Base-by-base conservation (phyloP, 2,329 filamentous ascomycete species). In the Stachybotrys chlorohalonatus region DNA sequence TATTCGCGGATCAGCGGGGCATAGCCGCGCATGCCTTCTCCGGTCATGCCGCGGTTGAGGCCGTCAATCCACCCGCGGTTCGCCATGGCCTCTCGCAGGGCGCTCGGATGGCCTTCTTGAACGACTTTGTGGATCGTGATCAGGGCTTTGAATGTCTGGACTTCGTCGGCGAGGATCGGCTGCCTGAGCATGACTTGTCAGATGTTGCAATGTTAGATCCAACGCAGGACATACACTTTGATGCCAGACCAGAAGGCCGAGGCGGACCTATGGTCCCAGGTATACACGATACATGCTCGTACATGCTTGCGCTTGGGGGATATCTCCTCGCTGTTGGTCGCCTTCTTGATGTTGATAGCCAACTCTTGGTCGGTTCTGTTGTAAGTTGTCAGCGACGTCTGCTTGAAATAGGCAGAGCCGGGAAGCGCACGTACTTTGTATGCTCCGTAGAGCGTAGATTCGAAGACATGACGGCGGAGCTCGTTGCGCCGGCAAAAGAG, bases 61-160 rank as follows among this genome's bases (percentile, higher is more conserved):
- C 90, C 93, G 72, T 97, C 93, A 54, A 99, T 84, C 93, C 94
- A 99, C 65, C 82, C 83, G 56, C 88, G 82, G 75, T 97, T 90
- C 56, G 85, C 81, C 77, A 96, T 89, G 31, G 91, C 94, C 71
- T 99, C 94, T 65, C 86, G 86, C 39, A 99, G 75, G 2, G 89
- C 89, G 54, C 89, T 80, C 0, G 94, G 92, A 66, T 99, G 94
- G 15, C 94, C 94, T 72, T 99, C 94, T 68, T 99, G 94, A 16
- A 99, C 80, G 53, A 99, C 93, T 71, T 97, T 96, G 77, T 99
- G 94, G 60, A 97, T 84, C 24, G 91, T 97, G 66, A 97, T 96
- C 57, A 99, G 82, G 51, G 94, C 92, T 72, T 99, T 99, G 81
- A 97, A 99, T 5, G 94, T 97, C 76, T 99, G 94, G 46, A 99